phyloP scores from a whole-genome alignment of 352 stramenopile species.

The Blastocystis sp. region DNA sequence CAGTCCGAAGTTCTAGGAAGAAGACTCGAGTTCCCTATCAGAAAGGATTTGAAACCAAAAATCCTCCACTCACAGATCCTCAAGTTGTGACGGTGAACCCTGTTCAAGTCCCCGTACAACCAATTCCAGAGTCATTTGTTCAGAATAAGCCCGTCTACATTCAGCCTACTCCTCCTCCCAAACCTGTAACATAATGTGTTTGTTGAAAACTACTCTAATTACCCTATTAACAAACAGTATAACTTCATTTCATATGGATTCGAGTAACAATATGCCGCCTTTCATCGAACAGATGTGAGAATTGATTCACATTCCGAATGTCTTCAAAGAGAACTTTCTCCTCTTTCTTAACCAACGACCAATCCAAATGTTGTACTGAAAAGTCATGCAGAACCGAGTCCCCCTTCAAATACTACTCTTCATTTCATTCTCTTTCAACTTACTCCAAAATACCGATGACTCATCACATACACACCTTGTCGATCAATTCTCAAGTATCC shows the following conservation, averaged over 20 bases:
- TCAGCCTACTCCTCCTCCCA: not conserved
- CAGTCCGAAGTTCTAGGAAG: not conserved
- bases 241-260: conserved; percentile 8
- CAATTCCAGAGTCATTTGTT: not conserved
- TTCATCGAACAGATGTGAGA: not conserved
- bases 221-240: not conserved
- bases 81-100: not conserved
- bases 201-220: no score
- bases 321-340: conserved; percentile 5
- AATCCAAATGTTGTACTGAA: conserved; percentile 34
- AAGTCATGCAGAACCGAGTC: conserved; percentile 19
- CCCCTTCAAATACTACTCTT: not conserved
- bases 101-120: not conserved
- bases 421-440: not conserved
- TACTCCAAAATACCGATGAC: conserved; percentile 54
- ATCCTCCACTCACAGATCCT: not conserved
- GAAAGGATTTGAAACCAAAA: not conserved
- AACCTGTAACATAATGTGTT: not conserved
- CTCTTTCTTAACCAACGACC: not conserved
- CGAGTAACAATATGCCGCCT: not conserved
- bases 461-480: conserved; percentile 39
- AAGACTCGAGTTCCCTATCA: not conserved
- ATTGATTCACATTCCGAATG: conserved; percentile 8
- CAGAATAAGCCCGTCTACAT: not conserved
- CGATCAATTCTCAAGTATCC: conserved; percentile 14